These are phyloP conservation scores for Raffaelea ambrosiae DNA, from an alignment of 2,329 filamentous ascomycete genomes.

Conservation along the genomic window DNA sequence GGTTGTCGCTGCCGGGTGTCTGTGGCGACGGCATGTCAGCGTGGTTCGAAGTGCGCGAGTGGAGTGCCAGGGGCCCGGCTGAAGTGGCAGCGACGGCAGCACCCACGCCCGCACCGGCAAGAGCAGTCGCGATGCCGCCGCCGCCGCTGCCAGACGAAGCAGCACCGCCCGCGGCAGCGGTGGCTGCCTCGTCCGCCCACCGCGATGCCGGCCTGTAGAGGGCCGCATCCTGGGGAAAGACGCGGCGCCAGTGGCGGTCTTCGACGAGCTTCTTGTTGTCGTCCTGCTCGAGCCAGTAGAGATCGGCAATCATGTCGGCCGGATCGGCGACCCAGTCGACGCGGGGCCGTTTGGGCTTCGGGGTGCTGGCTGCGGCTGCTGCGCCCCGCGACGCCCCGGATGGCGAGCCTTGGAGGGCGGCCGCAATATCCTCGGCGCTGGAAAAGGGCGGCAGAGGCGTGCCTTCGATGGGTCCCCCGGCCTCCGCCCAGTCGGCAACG, in stretches of 20 bases:
- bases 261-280: slow-evolving; percentile 75
- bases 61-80: not conserved
- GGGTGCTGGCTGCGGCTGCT: slow-evolving; percentile 22
- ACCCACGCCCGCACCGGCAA: not conserved
- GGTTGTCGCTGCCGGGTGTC: too few relatives aligned
- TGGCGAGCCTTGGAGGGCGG: slow-evolving; percentile 30
- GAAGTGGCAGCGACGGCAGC: slow-evolving; percentile 1
- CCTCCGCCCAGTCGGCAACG: slow-evolving; percentile 43
- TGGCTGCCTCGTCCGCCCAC: slow-evolving; percentile 14
- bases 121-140: slow-evolving; percentile 8
- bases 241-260: slow-evolving; percentile 64
- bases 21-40: too few relatives aligned
- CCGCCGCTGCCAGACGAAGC: not conserved
- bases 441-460: slow-evolving; percentile 36
- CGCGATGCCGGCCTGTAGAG: slow-evolving; percentile 20
- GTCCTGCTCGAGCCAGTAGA: slow-evolving; percentile 80
- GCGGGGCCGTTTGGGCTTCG: slow-evolving; percentile 60
- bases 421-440: slow-evolving; percentile 31
- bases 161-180: not conserved
- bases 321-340: slow-evolving; percentile 81
- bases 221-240: slow-evolving; percentile 46
- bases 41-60: too few relatives aligned
- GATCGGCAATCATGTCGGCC: slow-evolving; percentile 79
- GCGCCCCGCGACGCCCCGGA: slow-evolving; percentile 32
- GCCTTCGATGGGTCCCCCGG: slow-evolving; percentile 15